Evolutionary conservation across 75 land plant genomes (phyloP), one percentile per base, ranked within the genome.

Genomic region (Gnetum montanum): DNA sequence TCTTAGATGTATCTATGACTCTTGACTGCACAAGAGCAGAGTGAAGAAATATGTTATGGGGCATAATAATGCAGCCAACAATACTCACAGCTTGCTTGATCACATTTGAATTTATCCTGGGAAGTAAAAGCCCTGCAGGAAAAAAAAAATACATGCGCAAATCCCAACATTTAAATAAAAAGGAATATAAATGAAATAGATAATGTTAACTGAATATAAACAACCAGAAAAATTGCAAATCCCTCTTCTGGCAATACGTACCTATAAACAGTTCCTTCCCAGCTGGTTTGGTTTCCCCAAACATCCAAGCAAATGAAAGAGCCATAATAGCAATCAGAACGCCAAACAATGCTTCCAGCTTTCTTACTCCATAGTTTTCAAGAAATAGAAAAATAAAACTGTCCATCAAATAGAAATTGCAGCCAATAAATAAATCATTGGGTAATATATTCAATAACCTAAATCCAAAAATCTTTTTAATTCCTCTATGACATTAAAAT

Each of bases 11-110:
- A 45, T 93, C 83, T 52, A 93, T 57, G 3, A 74, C 67, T 31
- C 98, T 63, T 18, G 98, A 93, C 41, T 93, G 98, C 6, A 93
- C 98, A 35, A 93, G 84, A 18, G 98, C 98, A 23, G 98, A 89
- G 67, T 93, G 98, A 50, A 93, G 69, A 62, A 84, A 87, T 3
- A 83, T 82, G 61, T 91, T 91, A 53, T 91, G 97, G 26, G 97
- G 97, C 97, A 92, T 92, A 28, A 92, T 88, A 16, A 92, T 73
- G 54, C 85, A 78, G 6, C 97, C 97, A 38, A 92, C 86, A 40
- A 92, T 75, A 22, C 90, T 84, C 13, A 92, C 97, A 47, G 97
- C 97, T 63, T 84, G 79, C 37, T 62, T 54, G 28, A 92, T 71
- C 8, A 90, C 84, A 38, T 57, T 78, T 30, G 81, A 70, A 52